Percentiles rank a stretch among this genome's conserved stretches.
Evolutionary conservation across 495 filamentous ascomycete species (phyloP).

Genomic region (Penicillium paradoxum): DNA sequence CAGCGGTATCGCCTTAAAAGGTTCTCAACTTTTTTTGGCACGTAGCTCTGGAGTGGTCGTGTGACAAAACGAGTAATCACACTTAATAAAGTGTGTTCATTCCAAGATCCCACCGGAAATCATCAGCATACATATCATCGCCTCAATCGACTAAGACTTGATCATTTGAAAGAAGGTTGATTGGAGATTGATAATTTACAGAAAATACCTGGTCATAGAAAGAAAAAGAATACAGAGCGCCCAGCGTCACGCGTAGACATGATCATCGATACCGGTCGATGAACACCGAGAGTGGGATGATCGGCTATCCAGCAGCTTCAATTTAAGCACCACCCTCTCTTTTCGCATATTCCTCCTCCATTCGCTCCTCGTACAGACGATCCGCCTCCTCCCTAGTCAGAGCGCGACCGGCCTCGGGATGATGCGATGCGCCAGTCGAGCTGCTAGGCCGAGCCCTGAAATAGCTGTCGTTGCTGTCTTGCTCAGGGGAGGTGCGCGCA

Average conservation of each 20-base stretch:
- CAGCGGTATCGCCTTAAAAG: too few species aligned
- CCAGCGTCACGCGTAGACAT: background rate
- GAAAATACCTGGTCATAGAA: background rate
- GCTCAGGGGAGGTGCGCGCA: constrained; percentile 6
- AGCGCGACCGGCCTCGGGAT: constrained; percentile 18
- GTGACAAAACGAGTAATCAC: too few species aligned
- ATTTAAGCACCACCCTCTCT: constrained; percentile 60
- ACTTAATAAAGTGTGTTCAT: too few species aligned
- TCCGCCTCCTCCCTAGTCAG: constrained; percentile 53
- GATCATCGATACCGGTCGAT: background rate
- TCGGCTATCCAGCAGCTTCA: background rate
- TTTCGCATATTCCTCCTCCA: constrained; percentile 77
- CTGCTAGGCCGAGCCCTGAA: constrained; percentile 11
- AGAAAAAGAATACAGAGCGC: background rate
- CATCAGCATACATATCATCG: background rate
- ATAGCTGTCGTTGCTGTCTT: constrained; percentile 9
- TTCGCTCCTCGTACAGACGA: constrained; percentile 61
- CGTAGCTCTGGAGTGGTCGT: too few species aligned
- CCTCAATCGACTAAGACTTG: background rate
- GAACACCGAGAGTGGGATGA: background rate
- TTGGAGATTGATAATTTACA: background rate
- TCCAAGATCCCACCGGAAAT: too few species aligned
- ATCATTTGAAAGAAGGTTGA: background rate
- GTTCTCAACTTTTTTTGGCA: too few species aligned
- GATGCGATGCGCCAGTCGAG: constrained; percentile 12